These are phyloP conservation scores for Noccaea bulbosa DNA, from an alignment of 345 rosid genomes.

Conservation along the genomic window DNA sequence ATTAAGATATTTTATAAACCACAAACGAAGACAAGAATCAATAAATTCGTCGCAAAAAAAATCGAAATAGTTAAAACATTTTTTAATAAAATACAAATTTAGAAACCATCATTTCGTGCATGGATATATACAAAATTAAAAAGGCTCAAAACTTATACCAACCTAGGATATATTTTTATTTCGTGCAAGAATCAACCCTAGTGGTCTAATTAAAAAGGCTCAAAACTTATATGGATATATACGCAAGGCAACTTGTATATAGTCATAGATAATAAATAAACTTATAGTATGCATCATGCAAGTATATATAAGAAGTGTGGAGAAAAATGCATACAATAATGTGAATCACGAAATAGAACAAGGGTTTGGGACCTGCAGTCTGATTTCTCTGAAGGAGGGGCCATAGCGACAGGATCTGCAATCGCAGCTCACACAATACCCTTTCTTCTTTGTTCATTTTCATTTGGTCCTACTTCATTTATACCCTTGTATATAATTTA, in stretches of 20 bases:
- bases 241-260: conserved; percentile 27
- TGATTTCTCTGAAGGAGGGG: conserved; percentile 43
- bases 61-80: no score
- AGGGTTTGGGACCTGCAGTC: conserved; percentile 46
- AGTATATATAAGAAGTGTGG: conserved; percentile 11
- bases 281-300: conserved; percentile 10
- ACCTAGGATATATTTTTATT: no score
- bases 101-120: no score
- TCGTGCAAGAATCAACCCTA: no score
- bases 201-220: not conserved
- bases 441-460: conserved; percentile 28
- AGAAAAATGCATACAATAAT: conserved; percentile 42
- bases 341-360: conserved; percentile 50
- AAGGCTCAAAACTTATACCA: no score
- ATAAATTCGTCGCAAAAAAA: no score
- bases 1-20: no score
- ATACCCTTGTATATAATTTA: conserved; percentile 4
- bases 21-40: no score
- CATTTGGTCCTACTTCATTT: conserved; percentile 38
- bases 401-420: conserved; percentile 44
- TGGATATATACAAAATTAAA: no score
- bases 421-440: conserved; percentile 38
- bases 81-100: no score
- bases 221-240: conserved; percentile 6
- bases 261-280: conserved; percentile 17